phyloP scores from a whole-genome alignment of 257 asterid species.

The Linderniella brevidens region DNA sequence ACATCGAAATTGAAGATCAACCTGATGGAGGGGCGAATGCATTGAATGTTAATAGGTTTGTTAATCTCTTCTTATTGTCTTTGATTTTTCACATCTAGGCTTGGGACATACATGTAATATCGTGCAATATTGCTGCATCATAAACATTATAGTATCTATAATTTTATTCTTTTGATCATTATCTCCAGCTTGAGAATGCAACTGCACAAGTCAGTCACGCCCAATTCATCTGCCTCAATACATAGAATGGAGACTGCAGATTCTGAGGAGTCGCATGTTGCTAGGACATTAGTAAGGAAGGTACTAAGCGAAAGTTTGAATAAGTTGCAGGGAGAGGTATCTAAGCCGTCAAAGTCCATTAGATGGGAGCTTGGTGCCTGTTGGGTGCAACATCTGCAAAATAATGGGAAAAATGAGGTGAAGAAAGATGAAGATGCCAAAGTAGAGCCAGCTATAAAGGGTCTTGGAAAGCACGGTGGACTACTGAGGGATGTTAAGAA shows the following conservation, averaged over 20 bases:
- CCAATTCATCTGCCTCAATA: conserved; percentile 27
- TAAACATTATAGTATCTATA: conserved; percentile 1
- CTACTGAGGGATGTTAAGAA: conserved; percentile 70
- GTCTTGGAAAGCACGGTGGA: conserved; percentile 78
- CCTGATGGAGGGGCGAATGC: conserved; percentile 97
- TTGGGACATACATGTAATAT: too few relatives aligned
- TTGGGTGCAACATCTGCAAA: conserved; percentile 95
- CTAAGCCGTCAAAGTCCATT: conserved; percentile 36
- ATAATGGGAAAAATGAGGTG: conserved; percentile 76
- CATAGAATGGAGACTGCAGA: conserved; percentile 26
- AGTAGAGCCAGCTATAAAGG: conserved; percentile 87
- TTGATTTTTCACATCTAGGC: conserved; percentile 6
- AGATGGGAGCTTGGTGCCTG: conserved; percentile 99
- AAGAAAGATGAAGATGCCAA: conserved; percentile 73
- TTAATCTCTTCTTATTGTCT: neutral
- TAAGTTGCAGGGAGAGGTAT: conserved; percentile 65
- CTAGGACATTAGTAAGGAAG: conserved; percentile 49
- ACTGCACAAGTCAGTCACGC: conserved; percentile 47
- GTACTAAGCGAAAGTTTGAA: conserved; percentile 68
- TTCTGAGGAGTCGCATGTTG: conserved; percentile 35
- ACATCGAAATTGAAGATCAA: conserved; percentile 68
- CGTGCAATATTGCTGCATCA: too few relatives aligned
- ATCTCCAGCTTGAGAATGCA: conserved; percentile 70
- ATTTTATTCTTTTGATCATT: conserved; percentile 10
- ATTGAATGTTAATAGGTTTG: conserved; percentile 79